phyloP scores from a whole-genome alignment of 2,329 filamentous ascomycete genomes.

The Bipolaris zeicola region DNA sequence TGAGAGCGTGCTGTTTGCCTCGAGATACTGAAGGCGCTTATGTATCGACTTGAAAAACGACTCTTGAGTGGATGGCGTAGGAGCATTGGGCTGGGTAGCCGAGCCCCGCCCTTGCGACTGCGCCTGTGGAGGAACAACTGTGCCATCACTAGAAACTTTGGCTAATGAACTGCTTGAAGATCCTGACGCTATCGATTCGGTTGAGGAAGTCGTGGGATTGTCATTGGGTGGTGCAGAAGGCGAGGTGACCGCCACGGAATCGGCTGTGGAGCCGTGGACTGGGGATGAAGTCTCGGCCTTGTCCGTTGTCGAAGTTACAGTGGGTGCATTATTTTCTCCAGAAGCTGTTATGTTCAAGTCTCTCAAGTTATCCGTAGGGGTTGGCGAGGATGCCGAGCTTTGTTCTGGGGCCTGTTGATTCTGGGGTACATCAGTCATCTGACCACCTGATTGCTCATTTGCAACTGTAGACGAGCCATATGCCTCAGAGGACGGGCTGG shows the following conservation, averaged over 20 bases:
- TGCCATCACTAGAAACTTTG: slow-evolving; percentile 27
- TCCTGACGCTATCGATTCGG: slow-evolving; percentile 18
- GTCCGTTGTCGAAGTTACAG: slow-evolving; percentile 1
- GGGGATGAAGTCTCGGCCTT: neutral
- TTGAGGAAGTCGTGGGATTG: slow-evolving; percentile 7
- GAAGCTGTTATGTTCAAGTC: neutral
- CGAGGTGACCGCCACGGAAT: slow-evolving; percentile 4
- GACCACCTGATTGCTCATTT: neutral
- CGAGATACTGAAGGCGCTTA: slow-evolving; percentile 87
- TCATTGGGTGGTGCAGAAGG: slow-evolving; percentile 16
- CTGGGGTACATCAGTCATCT: neutral
- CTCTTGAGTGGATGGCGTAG: slow-evolving; percentile 87
- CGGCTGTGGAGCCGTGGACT: slow-evolving; percentile 9
- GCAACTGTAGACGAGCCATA: neutral
- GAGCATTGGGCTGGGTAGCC: slow-evolving; percentile 54
- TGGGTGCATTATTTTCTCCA: neutral
- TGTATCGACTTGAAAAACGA: slow-evolving; percentile 97
- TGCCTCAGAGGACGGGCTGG: neutral
- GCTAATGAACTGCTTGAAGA: slow-evolving; percentile 14
- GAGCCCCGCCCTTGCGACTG: slow-evolving; percentile 35
- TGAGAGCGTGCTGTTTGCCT: slow-evolving; percentile 89
- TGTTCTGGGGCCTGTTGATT: neutral
- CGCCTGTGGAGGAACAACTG: slow-evolving; percentile 19
- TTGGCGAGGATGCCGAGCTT: neutral
- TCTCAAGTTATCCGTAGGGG: neutral